These are phyloP conservation scores for Colletotrichum incanum DNA, from an alignment of 2,329 filamentous ascomycete species.

Conservation along the genomic window DNA sequence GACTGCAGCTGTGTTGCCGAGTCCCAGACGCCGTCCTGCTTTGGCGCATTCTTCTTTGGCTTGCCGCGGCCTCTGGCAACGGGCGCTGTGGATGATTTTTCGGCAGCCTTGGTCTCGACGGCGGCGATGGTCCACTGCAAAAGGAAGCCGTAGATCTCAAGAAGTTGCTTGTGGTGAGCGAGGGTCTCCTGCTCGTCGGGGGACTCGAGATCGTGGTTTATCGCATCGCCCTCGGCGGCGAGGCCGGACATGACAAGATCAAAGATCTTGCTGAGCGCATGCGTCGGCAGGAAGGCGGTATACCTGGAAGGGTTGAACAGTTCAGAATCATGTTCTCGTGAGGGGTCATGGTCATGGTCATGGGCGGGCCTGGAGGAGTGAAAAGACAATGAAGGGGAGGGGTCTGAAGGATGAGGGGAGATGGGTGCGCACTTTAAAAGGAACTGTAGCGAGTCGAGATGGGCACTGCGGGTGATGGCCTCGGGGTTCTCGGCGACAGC, in stretches of 20 bases:
- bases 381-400: constrained; percentile 48
- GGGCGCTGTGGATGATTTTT: constrained; percentile 84
- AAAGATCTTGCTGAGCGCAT: constrained; percentile 92
- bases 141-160: constrained; percentile 95
- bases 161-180: constrained; percentile 88
- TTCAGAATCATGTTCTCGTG: constrained; percentile 62
- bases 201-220: constrained; percentile 88
- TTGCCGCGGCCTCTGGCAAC: constrained; percentile 82
- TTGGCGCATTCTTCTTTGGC: constrained; percentile 81
- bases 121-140: constrained; percentile 95
- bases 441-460: constrained; percentile 95
- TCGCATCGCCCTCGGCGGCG: constrained; percentile 86
- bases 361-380: constrained; percentile 46
- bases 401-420: constrained; percentile 54
- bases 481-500: constrained; percentile 93
- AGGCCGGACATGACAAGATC: constrained; percentile 91
- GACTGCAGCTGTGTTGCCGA: constrained; percentile 89
- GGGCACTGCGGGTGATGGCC: constrained; percentile 82
- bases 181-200: constrained; percentile 90
- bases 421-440: constrained; percentile 91
- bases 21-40: constrained; percentile 88
- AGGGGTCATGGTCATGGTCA: constrained; percentile 18
- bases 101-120: constrained; percentile 93
- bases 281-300: constrained; percentile 82
- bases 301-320: constrained; percentile 80